A percentile compares a stretch with the other conserved stretches of the same genome.
These are phyloP conservation scores for Dovyalis caffra DNA, from an alignment of 345 rosid genomes.

Conservation along the genomic window DNA sequence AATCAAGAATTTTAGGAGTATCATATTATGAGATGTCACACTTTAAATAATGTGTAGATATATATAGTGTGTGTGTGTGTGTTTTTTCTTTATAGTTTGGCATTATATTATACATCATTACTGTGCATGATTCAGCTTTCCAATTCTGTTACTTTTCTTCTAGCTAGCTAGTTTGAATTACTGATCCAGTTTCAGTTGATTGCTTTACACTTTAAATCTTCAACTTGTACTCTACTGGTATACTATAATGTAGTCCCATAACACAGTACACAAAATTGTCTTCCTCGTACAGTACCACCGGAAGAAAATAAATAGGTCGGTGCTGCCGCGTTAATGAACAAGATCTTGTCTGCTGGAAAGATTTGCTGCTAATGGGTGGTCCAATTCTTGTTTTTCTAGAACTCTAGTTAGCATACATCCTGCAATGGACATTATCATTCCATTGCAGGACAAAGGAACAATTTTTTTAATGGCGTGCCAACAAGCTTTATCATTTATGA, in stretches of 20 bases:
- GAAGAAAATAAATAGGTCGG: slow-evolving; percentile 22
- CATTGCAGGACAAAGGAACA: background rate
- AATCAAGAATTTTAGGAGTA: slow-evolving; percentile 15
- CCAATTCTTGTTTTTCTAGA: slow-evolving; percentile 5
- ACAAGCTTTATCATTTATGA: background rate
- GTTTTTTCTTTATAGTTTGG: background rate
- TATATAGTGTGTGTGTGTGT: background rate
- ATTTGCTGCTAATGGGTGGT: slow-evolving; percentile 13
- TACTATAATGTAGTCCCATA: background rate
- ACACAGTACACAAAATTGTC: slow-evolving; percentile 2
- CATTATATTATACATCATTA: slow-evolving; percentile 9
- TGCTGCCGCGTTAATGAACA: slow-evolving; percentile 25
- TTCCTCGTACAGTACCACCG: slow-evolving; percentile 33
- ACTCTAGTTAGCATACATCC: background rate
- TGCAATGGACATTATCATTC: background rate
- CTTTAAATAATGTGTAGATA: background rate
- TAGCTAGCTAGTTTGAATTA: background rate
- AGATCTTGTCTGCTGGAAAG: slow-evolving; percentile 15
- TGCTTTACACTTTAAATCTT: background rate
- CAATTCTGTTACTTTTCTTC: background rate
- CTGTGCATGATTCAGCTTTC: background rate
- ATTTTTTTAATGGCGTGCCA: background rate
- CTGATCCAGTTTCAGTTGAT: background rate
- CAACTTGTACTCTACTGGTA: background rate
- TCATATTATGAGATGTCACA: background rate